Conservation (phyloP, 352 stramenopile species). For the Pythium coloratum region DNA sequence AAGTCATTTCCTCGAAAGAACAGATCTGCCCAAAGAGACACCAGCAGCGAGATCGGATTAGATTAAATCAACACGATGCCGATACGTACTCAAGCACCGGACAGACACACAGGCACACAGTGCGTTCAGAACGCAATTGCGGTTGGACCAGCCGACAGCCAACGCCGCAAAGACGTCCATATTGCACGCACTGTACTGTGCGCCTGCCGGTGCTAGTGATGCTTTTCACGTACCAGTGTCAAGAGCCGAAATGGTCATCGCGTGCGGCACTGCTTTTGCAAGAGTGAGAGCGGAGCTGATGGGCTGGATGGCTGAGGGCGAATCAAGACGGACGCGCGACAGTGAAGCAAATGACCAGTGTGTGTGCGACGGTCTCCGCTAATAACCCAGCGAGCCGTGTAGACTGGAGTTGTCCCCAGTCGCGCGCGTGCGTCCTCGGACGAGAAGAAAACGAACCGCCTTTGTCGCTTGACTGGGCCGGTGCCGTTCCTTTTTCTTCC, state of each 20-base stretch:
- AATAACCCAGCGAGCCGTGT: no score
- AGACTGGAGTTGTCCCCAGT: neutral
- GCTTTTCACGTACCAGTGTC: conserved; percentile 22
- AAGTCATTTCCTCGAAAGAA: conserved; percentile 24
- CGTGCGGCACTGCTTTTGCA: neutral
- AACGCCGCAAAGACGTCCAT: neutral
- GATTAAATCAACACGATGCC: conserved; percentile 10
- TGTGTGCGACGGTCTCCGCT: neutral
- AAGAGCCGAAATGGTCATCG: conserved; percentile 29
- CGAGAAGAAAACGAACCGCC: neutral
- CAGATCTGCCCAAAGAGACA: conserved; percentile 10
- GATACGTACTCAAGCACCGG: conserved; percentile 21
- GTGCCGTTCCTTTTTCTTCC: conserved; percentile 3
- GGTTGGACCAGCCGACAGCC: neutral
- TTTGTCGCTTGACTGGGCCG: neutral
- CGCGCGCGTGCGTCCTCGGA: neutral
- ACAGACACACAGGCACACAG: neutral
- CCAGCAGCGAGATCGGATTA: conserved; percentile 11
- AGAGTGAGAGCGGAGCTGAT: neutral
- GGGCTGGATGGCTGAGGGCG: neutral
- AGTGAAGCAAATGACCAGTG: neutral
- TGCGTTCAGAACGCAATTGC: neutral
- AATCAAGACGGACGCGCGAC: neutral
- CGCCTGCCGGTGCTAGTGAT: neutral
- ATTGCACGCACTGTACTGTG: neutral